A percentile compares a stretch with the other conserved stretches of the same genome.
phyloP scores from a whole-genome alignment of 73 alveolate genomes.

The Tetrahymena malaccensis region DNA sequence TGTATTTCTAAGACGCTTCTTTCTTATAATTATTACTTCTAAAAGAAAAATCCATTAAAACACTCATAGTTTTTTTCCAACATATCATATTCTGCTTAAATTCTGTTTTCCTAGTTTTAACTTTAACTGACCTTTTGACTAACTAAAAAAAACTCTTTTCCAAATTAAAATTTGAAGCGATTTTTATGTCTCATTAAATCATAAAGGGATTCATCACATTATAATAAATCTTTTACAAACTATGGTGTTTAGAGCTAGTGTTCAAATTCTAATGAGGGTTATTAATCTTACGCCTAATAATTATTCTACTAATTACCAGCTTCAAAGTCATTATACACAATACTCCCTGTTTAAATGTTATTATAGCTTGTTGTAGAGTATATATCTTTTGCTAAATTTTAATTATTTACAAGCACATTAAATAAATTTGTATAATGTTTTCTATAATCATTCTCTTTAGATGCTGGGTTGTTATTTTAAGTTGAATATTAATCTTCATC shows the following conservation, averaged over 20 bases:
- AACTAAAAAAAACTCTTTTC: background rate
- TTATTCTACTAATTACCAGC: background rate
- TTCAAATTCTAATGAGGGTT: background rate
- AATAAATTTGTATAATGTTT: background rate
- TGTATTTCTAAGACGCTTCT: background rate
- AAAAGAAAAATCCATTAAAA: background rate
- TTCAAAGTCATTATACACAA: background rate
- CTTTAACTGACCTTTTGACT: background rate
- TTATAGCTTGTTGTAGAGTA: background rate
- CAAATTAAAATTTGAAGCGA: background rate
- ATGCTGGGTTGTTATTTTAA: background rate
- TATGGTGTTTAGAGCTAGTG: background rate
- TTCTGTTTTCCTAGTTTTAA: background rate
- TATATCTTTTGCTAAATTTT: background rate
- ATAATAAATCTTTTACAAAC: background rate
- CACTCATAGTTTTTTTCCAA: background rate
- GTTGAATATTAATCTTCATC: background rate
- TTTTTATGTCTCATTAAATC: background rate
- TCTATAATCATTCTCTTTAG: background rate
- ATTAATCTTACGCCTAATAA: background rate
- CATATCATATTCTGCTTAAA: background rate
- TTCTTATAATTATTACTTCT: background rate
- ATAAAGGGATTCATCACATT: background rate
- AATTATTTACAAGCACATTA: background rate
- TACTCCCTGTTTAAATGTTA: background rate